phyloP scores from a whole-genome alignment of 1,284 basidiomycete genomes.

The Ceratobasidium papillatum region DNA sequence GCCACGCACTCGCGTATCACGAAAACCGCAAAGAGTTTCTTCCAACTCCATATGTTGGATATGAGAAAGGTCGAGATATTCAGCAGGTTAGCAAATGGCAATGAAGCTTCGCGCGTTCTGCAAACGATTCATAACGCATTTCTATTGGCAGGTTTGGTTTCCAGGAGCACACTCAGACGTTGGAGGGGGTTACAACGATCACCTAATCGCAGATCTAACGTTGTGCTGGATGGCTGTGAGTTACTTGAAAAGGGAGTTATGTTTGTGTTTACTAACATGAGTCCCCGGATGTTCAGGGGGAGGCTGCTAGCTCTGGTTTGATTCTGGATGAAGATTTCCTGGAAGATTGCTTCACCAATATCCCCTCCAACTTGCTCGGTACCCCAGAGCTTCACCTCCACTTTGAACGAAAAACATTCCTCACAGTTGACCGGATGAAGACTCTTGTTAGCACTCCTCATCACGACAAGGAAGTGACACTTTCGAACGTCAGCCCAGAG shows the following conservation, averaged over 20 bases:
- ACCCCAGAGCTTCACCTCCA: constrained; percentile 15
- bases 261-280: background rate
- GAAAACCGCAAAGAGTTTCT: constrained; percentile 36
- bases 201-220: constrained; percentile 38
- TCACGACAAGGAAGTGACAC: constrained; percentile 15
- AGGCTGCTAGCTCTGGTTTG: constrained; percentile 7
- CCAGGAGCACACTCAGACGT: constrained; percentile 41
- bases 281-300: too few species aligned
- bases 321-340: constrained; percentile 12
- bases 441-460: background rate
- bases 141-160: constrained; percentile 34
- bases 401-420: constrained; percentile 12
- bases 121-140: background rate
- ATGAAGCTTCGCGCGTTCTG: too few species aligned
- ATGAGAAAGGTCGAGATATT: constrained; percentile 6
- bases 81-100: background rate
- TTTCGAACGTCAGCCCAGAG: constrained; percentile 3
- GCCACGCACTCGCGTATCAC: constrained; percentile 34
- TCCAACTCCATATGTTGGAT: constrained; percentile 19
- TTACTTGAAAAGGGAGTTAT: background rate
- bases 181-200: constrained; percentile 41
- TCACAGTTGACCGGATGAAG: constrained; percentile 31
- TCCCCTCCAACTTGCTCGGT: background rate
- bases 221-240: constrained; percentile 43
- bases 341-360: constrained; percentile 7